Percentiles rank a stretch among this genome's conserved stretches.
phyloP scores from a whole-genome alignment of 768 basidiomycete genomes.

The Daedaleopsis nitida region DNA sequence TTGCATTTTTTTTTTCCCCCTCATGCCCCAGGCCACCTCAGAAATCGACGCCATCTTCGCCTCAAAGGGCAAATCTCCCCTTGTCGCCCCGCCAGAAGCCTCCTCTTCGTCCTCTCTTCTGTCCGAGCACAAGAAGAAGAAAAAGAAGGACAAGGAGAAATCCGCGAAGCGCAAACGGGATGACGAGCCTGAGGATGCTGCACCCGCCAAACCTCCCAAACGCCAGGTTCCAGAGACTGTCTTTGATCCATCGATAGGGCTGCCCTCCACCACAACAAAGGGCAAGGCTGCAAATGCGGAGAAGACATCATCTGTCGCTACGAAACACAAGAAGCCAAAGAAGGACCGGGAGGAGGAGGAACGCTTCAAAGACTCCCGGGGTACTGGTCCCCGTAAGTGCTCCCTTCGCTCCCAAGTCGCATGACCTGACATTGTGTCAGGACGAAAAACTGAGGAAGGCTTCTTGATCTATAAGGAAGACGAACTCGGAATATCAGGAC shows the following conservation, averaged over 20 bases:
- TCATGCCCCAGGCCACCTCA: conserved; percentile 49
- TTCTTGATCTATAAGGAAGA: conserved; percentile 80
- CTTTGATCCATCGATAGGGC: conserved; percentile 57
- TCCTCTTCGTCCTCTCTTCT: conserved; percentile 33
- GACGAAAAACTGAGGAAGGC: conserved; percentile 79
- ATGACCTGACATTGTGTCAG: conserved; percentile 38
- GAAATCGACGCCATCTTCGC: conserved; percentile 90
- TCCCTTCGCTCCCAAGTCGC: conserved; percentile 4
- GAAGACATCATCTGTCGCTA: conserved; percentile 10
- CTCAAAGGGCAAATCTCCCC: conserved; percentile 29
- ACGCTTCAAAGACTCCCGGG: conserved; percentile 75
- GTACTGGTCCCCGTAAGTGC: conserved; percentile 65
- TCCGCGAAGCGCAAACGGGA: conserved; percentile 25
- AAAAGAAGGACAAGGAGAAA: conserved; percentile 44
- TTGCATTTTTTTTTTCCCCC: conserved; percentile 16
- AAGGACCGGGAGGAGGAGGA: conserved; percentile 41
- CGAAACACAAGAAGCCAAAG: conserved; percentile 28
- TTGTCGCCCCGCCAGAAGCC: conserved; percentile 16
- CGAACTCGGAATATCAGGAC: conserved; percentile 68
- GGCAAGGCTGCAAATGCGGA: conserved; percentile 35
- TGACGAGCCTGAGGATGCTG: conserved; percentile 15
- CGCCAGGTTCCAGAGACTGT: conserved; percentile 57
- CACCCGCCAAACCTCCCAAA: conserved; percentile 28
- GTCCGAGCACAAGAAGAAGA: conserved; percentile 38
- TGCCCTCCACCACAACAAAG: conserved; percentile 42